Evolutionary conservation across 306 rosid species (phyloP), one percentile per base, ranked within the genome.

Genomic region (Potentilla sterilis): DNA sequence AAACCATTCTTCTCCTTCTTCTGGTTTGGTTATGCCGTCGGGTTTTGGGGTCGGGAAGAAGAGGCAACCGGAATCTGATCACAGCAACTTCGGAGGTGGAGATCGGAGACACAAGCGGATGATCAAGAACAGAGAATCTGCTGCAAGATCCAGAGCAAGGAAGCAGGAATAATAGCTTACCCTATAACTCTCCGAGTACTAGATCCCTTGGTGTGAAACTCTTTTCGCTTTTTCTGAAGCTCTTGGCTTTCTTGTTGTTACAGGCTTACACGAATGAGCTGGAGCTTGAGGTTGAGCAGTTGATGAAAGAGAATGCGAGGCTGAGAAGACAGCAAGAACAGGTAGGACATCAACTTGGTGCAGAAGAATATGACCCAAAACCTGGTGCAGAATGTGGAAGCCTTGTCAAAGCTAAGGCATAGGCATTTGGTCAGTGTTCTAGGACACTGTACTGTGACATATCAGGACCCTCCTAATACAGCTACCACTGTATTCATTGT

Each of bases 101-200:
- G 83, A 77, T 49, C 55, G 90, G 18, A 77, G 92, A 21, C 87
- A 88, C 18, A 95, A 90, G 75, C 88, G 99, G 4, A 89, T 92
- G 97, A 90, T 95, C 69, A 95, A 92, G 87, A 95, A 95, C 65
- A 82, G 99, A 3, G 97, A 95, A 68, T 92, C 99, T 6, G 99
- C 99, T 32, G 93, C 99, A 10, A 88, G 99, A 52, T 95, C 99
- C 15, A 76, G 99, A 18, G 97, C 99, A 24, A 76, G 99, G 79
- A 95, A 89, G 54, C 99, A 92, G 99, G 99, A 73, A 85, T 62
- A n/a, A 9, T 21, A 14, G 46, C 40, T 6, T 24, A 48, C 75
- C 67, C 28, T 68, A 21, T 28, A 37, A 9, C 7, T 9, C n/a
- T 13, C 21, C 11, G 35, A 63, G 10, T 63, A 63, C 46, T 16